Evolutionary conservation across 371 early-diverging fungal genomes (phyloP).

Genomic region (Fennellomyces sp.): DNA sequence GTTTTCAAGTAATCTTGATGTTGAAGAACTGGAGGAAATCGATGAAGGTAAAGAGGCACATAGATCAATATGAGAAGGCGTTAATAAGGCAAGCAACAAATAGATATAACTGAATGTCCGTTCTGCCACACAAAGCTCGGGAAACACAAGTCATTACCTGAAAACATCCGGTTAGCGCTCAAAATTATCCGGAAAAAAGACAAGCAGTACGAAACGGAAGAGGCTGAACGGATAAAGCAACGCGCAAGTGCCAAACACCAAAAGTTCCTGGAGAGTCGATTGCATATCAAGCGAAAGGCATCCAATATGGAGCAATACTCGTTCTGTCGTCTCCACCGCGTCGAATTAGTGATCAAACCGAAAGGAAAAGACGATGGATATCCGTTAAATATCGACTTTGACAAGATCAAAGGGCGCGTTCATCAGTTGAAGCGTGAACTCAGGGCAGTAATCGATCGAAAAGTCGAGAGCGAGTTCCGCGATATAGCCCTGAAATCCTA

Average conservation of each 20-base stretch:
- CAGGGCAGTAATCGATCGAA: constrained; percentile 33
- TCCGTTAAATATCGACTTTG: constrained; percentile 46
- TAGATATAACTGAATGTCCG: background rate
- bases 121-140: background rate
- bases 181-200: constrained; percentile 20
- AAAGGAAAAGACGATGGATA: constrained; percentile 40
- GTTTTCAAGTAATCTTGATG: background rate
- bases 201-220: constrained; percentile 6
- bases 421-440: constrained; percentile 28
- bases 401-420: constrained; percentile 32
- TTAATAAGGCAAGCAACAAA: too few relatives aligned
- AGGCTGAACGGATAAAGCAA: constrained; percentile 4
- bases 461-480: constrained; percentile 33
- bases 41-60: background rate
- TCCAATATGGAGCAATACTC: constrained; percentile 20
- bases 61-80: too few relatives aligned
- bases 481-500: constrained; percentile 39
- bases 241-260: constrained; percentile 5
- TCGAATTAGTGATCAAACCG: constrained; percentile 48
- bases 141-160: background rate
- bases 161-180: constrained; percentile 11
- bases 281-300: constrained; percentile 9
- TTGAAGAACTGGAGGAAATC: background rate
- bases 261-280: constrained; percentile 4
- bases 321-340: constrained; percentile 58